Percentiles rank a stretch among this genome's conserved stretches.
Evolutionary conservation across 2,329 filamentous ascomycete species (phyloP).

Genomic region (Pezicula neosporulosa): DNA sequence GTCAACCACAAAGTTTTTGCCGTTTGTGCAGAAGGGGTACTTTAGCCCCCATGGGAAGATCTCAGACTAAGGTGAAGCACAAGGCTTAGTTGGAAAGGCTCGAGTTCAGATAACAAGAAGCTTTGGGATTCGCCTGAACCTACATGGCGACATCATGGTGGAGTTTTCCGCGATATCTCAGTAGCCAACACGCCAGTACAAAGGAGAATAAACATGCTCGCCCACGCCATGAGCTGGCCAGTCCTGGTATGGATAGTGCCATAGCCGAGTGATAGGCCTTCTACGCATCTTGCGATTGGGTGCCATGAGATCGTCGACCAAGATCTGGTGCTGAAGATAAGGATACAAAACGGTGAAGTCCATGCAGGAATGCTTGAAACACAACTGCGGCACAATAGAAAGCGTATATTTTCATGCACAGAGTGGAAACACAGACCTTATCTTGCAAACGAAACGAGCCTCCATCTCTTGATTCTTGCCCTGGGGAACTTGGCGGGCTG

Average conservation of each 20-base stretch:
- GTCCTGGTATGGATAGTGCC: conserved; percentile 3
- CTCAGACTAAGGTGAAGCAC: conserved; percentile 19
- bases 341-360: conserved; percentile 6
- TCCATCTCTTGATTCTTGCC: not conserved
- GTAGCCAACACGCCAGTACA: not conserved
- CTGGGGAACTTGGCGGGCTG: not conserved
- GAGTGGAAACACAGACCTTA: not conserved
- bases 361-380: conserved; percentile 13
- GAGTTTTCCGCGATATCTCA: not conserved
- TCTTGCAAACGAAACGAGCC: conserved; percentile 10
- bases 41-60: conserved; percentile 8
- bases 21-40: conserved; percentile 4
- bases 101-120: conserved; percentile 15
- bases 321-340: conserved; percentile 9
- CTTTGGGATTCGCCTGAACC: conserved; percentile 11
- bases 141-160: not conserved
- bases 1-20: not conserved
- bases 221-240: conserved; percentile 9
- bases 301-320: not conserved
- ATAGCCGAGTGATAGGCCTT: conserved; percentile 2
- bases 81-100: conserved; percentile 8
- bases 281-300: conserved; percentile 7
- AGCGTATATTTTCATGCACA: conserved; percentile 9
- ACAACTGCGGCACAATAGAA: conserved; percentile 9
- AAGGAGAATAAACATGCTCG: conserved; percentile 3